phyloP scores from a whole-genome alignment of 148 eudicot species.

The Drosera capensis region DNA sequence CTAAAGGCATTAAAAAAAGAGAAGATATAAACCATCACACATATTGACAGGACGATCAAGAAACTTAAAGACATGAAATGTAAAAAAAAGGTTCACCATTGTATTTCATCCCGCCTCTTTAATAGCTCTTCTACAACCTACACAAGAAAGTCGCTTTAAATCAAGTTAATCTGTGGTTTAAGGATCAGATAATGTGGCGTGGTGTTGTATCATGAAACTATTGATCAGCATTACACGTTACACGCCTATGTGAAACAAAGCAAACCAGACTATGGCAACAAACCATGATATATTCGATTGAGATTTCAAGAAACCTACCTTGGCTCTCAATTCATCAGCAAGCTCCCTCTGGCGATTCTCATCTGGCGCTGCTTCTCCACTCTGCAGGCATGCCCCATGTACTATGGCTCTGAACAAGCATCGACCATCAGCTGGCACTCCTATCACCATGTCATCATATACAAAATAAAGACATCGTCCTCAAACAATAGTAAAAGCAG shows the following conservation, averaged over 20 bases:
- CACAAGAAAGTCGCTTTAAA: neutral
- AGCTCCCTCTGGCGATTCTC: constrained; percentile 51
- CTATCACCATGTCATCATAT: constrained; percentile 12
- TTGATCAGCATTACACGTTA: no score
- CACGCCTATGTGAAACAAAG: neutral
- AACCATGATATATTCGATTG: neutral
- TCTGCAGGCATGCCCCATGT: constrained; percentile 55
- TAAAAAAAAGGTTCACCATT: constrained; percentile 26
- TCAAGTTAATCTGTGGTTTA: neutral
- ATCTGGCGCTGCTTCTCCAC: constrained; percentile 50
- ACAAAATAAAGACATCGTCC: neutral
- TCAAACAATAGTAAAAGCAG: neutral
- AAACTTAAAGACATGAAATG: neutral
- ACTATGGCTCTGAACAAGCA: constrained; percentile 78
- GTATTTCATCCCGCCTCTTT: constrained; percentile 59
- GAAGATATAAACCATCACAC: neutral
- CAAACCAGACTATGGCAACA: neutral
- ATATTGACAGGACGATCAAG: neutral
- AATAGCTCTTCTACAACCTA: constrained; percentile 74
- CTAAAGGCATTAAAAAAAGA: constrained; percentile 13
- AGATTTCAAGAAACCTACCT: constrained; percentile 20
- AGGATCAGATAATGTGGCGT: neutral
- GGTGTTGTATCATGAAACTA: no score
- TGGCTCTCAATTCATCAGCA: constrained; percentile 67
- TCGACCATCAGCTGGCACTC: constrained; percentile 80